These are phyloP conservation scores for Abrus precatorius DNA, from an alignment of 306 rosid genomes.

Conservation along the genomic window DNA sequence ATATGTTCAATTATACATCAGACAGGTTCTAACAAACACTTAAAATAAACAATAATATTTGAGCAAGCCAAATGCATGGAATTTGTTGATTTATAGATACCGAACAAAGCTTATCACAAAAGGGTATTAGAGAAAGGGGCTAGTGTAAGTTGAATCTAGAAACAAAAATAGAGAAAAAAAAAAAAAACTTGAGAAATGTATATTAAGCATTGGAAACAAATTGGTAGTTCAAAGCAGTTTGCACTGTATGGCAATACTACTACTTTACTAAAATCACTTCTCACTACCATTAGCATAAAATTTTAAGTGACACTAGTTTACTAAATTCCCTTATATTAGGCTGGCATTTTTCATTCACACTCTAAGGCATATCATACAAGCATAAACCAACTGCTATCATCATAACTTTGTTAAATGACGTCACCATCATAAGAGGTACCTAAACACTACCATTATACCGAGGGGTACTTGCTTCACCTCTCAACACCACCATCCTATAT, in stretches of 20 bases:
- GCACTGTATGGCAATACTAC: not conserved
- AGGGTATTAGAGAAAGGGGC: not conserved
- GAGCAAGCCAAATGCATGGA: not conserved
- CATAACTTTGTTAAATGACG: constrained; percentile 19
- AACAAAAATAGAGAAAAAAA: not conserved
- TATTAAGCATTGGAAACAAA: not conserved
- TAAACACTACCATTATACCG: constrained; percentile 13
- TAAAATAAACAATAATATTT: not conserved
- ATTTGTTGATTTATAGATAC: not conserved
- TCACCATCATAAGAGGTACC: constrained; percentile 13
- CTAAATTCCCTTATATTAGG: not conserved
- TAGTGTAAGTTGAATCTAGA: not conserved
- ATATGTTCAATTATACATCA: not conserved
- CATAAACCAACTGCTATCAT: not conserved
- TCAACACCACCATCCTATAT: constrained; percentile 25
- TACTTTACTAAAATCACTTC: not conserved
- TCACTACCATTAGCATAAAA: constrained; percentile 10
- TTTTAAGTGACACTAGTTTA: constrained; percentile 1
- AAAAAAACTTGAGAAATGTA: not conserved
- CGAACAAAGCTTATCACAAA: not conserved
- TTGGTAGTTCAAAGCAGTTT: constrained; percentile 9
- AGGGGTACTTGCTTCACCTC: constrained; percentile 16
- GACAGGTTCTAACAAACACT: not conserved
- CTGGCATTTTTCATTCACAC: not conserved
- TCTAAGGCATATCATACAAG: not conserved